phyloP scores from a whole-genome alignment of 345 rosid genomes.

The Heritiera fomes region DNA sequence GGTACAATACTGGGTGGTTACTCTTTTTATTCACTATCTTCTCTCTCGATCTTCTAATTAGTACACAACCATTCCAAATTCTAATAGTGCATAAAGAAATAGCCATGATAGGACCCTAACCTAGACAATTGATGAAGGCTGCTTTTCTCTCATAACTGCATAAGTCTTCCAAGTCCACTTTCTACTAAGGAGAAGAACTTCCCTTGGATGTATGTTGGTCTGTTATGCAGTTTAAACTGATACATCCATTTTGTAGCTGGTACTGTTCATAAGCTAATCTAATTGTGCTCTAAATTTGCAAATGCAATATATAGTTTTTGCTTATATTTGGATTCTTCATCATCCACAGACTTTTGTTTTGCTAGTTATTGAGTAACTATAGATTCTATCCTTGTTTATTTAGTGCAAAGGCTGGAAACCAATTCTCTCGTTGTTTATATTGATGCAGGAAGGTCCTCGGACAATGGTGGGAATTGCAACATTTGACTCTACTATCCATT shows the following conservation, averaged over 20 bases:
- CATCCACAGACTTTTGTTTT: background rate
- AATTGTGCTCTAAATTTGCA: background rate
- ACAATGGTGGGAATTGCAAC: constrained; percentile 97
- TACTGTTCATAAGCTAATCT: constrained; percentile 6
- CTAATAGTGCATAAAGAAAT: background rate
- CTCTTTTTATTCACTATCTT: background rate
- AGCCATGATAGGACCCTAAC: constrained; percentile 6
- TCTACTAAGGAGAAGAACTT: constrained; percentile 11
- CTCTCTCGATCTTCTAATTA: background rate
- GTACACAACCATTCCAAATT: background rate
- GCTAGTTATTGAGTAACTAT: background rate
- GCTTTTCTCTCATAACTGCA: background rate
- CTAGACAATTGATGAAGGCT: background rate
- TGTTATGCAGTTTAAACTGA: background rate
- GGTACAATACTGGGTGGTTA: background rate
- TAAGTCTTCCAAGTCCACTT: background rate
- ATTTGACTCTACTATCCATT: constrained; percentile 90
- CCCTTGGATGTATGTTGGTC: background rate
- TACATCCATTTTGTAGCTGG: background rate
- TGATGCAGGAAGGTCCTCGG: constrained; percentile 89
- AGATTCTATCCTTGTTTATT: constrained; percentile 12
- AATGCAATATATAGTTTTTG: background rate
- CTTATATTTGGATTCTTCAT: constrained; percentile 14
- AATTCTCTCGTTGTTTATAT: constrained; percentile 2
- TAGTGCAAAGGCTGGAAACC: background rate